These are phyloP conservation scores for Sedum album DNA, from an alignment of 164 flowering plant genomes.

Conservation along the genomic window DNA sequence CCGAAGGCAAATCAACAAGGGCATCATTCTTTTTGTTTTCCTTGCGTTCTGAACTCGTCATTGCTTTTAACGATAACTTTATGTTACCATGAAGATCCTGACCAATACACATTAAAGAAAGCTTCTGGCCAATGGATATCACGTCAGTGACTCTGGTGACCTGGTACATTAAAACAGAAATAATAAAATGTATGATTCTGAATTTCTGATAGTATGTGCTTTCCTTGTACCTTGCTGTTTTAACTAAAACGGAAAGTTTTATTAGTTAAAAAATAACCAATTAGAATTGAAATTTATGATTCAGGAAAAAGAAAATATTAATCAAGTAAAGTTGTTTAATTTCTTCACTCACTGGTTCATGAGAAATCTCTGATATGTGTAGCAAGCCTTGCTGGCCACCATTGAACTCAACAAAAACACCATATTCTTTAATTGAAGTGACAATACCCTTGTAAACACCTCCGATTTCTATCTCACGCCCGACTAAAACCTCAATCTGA, in stretches of 20 bases:
- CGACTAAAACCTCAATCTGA: constrained; percentile 75
- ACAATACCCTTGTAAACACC: constrained; percentile 82
- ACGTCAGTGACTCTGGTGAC: constrained; percentile 73
- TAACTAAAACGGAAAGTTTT: too few species aligned
- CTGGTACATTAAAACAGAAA: constrained; percentile 27
- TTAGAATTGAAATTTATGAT: too few species aligned
- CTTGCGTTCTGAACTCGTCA: constrained; percentile 24
- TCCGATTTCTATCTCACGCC: constrained; percentile 89
- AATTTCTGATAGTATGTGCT: too few species aligned
- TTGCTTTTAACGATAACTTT: constrained; percentile 77
- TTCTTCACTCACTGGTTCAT: constrained; percentile 50
- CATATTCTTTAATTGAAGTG: constrained; percentile 78
- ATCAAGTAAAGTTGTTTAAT: neutral
- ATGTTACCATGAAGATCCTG: constrained; percentile 90
- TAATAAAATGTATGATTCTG: neutral
- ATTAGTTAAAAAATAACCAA: too few species aligned
- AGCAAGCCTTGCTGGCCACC: constrained; percentile 97
- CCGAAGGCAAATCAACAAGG: constrained; percentile 17
- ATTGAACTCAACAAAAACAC: constrained; percentile 95
- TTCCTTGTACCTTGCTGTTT: too few species aligned
- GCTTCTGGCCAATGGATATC: constrained; percentile 71
- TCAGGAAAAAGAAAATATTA: too few species aligned
- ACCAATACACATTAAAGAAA: constrained; percentile 79
- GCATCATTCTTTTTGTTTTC: constrained; percentile 10
- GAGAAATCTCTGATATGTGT: constrained; percentile 92